Base-by-base conservation (phyloP, 495 filamentous ascomycete genomes). In the Venustampulla echinocandica region DNA sequence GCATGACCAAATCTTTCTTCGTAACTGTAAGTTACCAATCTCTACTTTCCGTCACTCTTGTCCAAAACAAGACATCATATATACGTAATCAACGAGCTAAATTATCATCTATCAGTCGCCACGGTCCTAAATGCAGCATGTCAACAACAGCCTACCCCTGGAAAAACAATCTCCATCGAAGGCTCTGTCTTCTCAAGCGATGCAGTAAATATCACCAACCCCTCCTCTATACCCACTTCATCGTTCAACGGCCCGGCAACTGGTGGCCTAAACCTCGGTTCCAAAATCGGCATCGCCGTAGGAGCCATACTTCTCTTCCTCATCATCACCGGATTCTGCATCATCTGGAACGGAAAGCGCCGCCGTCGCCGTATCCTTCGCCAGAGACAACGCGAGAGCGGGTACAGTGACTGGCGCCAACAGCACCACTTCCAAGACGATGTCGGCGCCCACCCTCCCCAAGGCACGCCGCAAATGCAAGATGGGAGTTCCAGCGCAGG, bases 221-320 rank as follows among this genome's bases (percentile, higher is more conserved):
- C 57, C 0, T 42, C 33, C 13, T 14, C 45, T n/a, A 41, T 21
- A 0, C 32, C 42, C 2, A 34, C 27, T 18, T 37, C 38, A 1
- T 17, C 28, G 19, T 44, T 44, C 24, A 50, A 42, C 6, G 28
- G 27, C 7, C 7, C 42, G 1, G 14, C 37, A 13, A 40, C 46
- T 11, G 27, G 68, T 10, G 65, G 70, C 0, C 50, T 78, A 11
- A 64, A 61, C 4, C 61, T 71, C 17, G 73, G 70, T 10, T 69
- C 69, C 1, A 69, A 73, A 32, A 68, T 74, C 7, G 74, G 74
- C 48, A 69, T 78, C 30, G 71, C 66, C 25, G 62, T 71, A 41
- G 72, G 64, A n/a, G 67, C 57, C 1, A 46, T 75, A 1, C 56
- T 65, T n/a, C 45, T 70, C 1, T 32, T 73, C 44, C 63, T 76